phyloP scores from a whole-genome alignment of 768 basidiomycete species.

The Amanita pallidorosea region DNA sequence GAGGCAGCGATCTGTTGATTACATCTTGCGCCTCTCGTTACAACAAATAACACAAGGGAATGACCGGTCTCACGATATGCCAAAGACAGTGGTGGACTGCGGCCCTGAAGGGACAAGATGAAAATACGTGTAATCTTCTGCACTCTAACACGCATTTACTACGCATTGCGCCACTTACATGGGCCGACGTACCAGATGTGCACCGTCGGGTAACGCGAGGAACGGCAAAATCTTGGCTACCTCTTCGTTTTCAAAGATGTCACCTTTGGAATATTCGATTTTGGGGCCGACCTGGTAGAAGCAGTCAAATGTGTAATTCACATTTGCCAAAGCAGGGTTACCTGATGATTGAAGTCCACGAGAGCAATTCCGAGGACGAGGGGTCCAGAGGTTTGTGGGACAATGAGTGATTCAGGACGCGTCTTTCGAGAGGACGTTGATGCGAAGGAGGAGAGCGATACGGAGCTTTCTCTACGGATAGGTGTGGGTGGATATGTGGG shows the following conservation, averaged over 20 bases:
- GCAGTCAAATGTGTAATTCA: conserved; percentile 3
- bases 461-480: conserved; percentile 32
- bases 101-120: conserved; percentile 71
- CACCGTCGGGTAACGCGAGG: conserved; percentile 93
- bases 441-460: conserved; percentile 51
- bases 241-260: conserved; percentile 79
- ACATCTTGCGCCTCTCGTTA: conserved; percentile 39
- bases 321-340: conserved; percentile 21
- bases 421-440: conserved; percentile 61
- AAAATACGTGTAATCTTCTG: conserved; percentile 97
- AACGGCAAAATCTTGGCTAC: conserved; percentile 83
- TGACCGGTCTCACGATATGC: conserved; percentile 68
- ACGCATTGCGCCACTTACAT: neutral
- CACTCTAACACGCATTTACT: conserved; percentile 34
- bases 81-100: conserved; percentile 78
- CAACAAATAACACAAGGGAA: neutral
- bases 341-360: conserved; percentile 94
- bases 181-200: conserved; percentile 64
- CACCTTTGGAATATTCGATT: conserved; percentile 75
- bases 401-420: conserved; percentile 68
- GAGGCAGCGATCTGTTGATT: conserved; percentile 89
- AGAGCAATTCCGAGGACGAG: conserved; percentile 80
- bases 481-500: conserved; percentile 54
- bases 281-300: conserved; percentile 75
- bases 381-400: conserved; percentile 47